Evolutionary conservation across 2,329 filamentous ascomycete species (phyloP), one percentile per base, ranked within the genome.

Genomic region (Fusarium sp.): DNA sequence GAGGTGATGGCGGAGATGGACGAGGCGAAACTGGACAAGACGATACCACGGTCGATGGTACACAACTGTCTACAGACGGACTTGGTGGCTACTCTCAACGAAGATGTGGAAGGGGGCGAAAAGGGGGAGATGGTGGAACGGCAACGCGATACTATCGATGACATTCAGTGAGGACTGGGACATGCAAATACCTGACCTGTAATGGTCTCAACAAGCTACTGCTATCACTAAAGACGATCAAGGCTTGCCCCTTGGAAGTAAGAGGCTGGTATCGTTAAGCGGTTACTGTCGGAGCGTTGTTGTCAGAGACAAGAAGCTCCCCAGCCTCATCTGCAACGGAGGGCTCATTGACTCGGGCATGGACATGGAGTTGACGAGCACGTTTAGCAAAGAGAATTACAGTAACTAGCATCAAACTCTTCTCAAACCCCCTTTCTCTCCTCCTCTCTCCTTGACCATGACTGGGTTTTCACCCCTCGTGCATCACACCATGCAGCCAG

Each of bases 401-500:
- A 52, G 16, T 18, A 52, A n/a, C 48, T 30, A 30, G 25, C 48
- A 50, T 32, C 25, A 30, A 30, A 30, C 25, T 52, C 48, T 30
- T 30, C 48, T 52, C 48, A 32, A 52, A 27, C 45, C 48, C 48
- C 48, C 27, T 52, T 30, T 52, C 16, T 27, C 45, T 27, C 25
- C 25, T 27, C 25, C 25, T 27, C 45, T 50, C 41, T 50, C 25
- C 16, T 50, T 9, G 45, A 50, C 23, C 23, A 27, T 11, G 23
- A 50, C 45, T 27, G 14, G 45, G 30, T 32, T 27, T 52, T 52
- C 25, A 25, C 18, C 48, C 16, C 27, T 52, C 48, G 3, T 27
- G 48, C 25, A 54, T 45, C 41, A 64, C 39, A 39, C 37, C 57
- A 56, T 58, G 66, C 61, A 57, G 43, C 59, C 54, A 70, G 41